Conservation (phyloP, 805 yeast species). For the Saturnispora mendoncae region DNA sequence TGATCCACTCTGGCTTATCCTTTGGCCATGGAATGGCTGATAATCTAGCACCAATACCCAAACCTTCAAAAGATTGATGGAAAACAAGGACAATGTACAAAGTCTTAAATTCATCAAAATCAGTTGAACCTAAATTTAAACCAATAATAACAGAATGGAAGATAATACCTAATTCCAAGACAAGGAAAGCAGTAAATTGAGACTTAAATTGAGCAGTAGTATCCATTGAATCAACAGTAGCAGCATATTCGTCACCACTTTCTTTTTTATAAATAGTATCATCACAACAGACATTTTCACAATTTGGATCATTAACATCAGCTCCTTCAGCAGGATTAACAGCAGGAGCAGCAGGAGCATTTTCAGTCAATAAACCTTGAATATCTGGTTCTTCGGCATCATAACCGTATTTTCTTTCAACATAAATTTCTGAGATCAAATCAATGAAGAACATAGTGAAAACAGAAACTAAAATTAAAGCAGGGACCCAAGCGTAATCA, state of each 20-base stretch:
- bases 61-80: conserved; percentile 77
- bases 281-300: conserved; percentile 7
- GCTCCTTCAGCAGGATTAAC: conserved; percentile 16
- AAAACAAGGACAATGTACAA: conserved; percentile 54
- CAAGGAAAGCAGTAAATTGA: conserved; percentile 15
- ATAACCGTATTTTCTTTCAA: conserved; percentile 26
- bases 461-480: conserved; percentile 37
- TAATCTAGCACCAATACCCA: conserved; percentile 71
- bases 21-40: conserved; percentile 40
- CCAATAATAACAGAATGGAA: conserved; percentile 79
- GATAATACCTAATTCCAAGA: conserved; percentile 61
- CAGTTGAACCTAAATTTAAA: conserved; percentile 61
- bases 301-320: conserved; percentile 13
- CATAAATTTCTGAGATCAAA: conserved; percentile 33
- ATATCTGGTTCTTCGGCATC: conserved; percentile 13
- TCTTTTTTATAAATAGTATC: conserved; percentile 1
- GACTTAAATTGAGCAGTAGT: conserved; percentile 9
- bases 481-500: conserved; percentile 43
- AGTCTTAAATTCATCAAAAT: conserved; percentile 53
- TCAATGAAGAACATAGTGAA: conserved; percentile 39
- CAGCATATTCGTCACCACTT: conserved; percentile 2
- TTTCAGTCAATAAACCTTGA: conserved; percentile 22
- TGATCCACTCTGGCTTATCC: conserved; percentile 19
- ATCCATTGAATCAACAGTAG: conserved; percentile 9
- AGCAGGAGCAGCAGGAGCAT: conserved; percentile 18